These are phyloP conservation scores for Gnomoniopsis sp. DNA, from an alignment of 2,329 filamentous ascomycete species.

Conservation along the genomic window DNA sequence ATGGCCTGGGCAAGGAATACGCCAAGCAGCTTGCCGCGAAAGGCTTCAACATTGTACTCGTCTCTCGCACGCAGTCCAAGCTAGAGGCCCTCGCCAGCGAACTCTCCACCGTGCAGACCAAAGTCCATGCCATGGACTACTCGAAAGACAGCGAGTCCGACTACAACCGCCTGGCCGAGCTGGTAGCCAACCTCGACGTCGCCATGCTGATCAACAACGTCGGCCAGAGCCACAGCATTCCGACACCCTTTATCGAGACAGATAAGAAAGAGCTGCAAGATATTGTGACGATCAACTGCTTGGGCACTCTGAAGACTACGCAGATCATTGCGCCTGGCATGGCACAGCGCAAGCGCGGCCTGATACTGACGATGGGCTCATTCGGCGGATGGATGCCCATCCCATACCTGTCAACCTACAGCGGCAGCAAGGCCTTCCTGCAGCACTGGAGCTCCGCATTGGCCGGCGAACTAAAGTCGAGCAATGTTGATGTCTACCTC, in stretches of 20 bases:
- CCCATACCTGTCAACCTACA: constrained; percentile 91
- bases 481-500: constrained; percentile 85
- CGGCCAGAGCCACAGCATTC: constrained; percentile 88
- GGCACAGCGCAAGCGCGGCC: constrained; percentile 75
- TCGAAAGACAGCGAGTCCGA: constrained; percentile 73
- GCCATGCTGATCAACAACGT: constrained; percentile 96
- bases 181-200: constrained; percentile 73
- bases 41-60: constrained; percentile 91
- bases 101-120: constrained; percentile 67
- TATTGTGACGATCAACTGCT: constrained; percentile 94
- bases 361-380: constrained; percentile 96
- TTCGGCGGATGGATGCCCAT: constrained; percentile 92
- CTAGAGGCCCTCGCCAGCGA: constrained; percentile 74
- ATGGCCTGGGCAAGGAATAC: constrained; percentile 96
- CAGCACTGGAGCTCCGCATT: constrained; percentile 93
- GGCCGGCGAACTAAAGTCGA: constrained; percentile 73
- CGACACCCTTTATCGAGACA: constrained; percentile 82
- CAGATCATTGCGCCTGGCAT: constrained; percentile 82
- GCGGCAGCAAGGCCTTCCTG: constrained; percentile 95
- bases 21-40: constrained; percentile 84
- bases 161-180: constrained; percentile 68
- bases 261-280: constrained; percentile 74
- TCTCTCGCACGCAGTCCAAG: constrained; percentile 94
- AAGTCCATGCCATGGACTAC: constrained; percentile 89
- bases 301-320: constrained; percentile 84